Evolutionary conservation across 257 asterid species (phyloP), one percentile per base, ranked within the genome.

Genomic region (Agastache rugosa): DNA sequence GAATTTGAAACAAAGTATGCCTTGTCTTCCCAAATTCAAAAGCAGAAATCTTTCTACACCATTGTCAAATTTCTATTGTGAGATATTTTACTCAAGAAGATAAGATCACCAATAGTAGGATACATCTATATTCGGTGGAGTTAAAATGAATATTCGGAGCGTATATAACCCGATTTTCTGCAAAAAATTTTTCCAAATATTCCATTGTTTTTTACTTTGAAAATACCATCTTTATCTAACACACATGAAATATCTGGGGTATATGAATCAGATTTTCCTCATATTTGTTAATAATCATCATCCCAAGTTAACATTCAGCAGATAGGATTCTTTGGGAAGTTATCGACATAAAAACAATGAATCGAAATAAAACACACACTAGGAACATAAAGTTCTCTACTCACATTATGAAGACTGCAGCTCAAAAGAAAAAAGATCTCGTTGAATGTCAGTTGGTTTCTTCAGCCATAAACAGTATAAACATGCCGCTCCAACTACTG

Each of bases 401-500:
- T 89, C 75, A 85, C 91, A 70, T 78, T 63, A 79, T 81, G 84
- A 82, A 65, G 84, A 70, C 54, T 65, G 80, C 65, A 75, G 87
- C 81, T 84, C 86, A 79, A 83, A 81, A 63, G 91, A 75, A 80
- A 93, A 90, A 76, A 94, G 94, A 75, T 82, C 85, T 82, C 81
- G 87, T 67, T 93, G 98, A 39, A 79, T 69, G 54, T 90, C 92
- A 8, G 91, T 90, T 61, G 95, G 97, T 85, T 86, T 90, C 76
- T 75, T 85, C 87, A 92, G 79, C 99, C 97, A 94, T 79, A 82
- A 81, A 81, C 97, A 90, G 78, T 87, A 92, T 72, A 90, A 83
- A 83, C 64, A 83, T 72, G 99, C 90, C 65, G 99, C 96, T 37
- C 90, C 97, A 72, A 92, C 89, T 64, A 90, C 96, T 16, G 97